A percentile compares a stretch with the other conserved stretches of the same genome.
phyloP scores from a whole-genome alignment of 495 filamentous ascomycete genomes.

The Hypoxylon perforatum region DNA sequence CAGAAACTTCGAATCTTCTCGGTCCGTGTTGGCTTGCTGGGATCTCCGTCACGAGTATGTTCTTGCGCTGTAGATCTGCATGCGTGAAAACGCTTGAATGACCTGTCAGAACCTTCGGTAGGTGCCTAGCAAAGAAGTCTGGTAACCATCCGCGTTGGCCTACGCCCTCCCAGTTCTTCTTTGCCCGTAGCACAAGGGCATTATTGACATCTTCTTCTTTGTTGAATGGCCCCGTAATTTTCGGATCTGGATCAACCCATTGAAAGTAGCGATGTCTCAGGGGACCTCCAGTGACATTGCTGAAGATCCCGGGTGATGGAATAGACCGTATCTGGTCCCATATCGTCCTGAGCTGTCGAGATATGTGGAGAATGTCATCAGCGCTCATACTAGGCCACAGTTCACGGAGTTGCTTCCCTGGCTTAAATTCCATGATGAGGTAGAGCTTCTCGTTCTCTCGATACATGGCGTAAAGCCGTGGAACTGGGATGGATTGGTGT shows the following conservation, averaged over 20 bases:
- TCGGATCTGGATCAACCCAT: slow-evolving; percentile 40
- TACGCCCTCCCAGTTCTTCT: slow-evolving; percentile 23
- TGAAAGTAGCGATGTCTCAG: slow-evolving; percentile 48
- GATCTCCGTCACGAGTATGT: slow-evolving; percentile 44
- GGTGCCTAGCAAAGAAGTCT: slow-evolving; percentile 50
- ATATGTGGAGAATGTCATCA: slow-evolving; percentile 42
- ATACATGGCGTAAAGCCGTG: slow-evolving; percentile 42
- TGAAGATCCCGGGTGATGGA: slow-evolving; percentile 45
- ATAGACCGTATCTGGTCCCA: slow-evolving; percentile 47
- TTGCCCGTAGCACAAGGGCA: slow-evolving; percentile 45
- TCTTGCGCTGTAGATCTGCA: slow-evolving; percentile 48
- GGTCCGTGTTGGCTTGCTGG: neutral
- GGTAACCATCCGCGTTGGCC: slow-evolving; percentile 22
- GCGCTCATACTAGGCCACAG: slow-evolving; percentile 39
- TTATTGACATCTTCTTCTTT: slow-evolving; percentile 46
- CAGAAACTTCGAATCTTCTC: slow-evolving; percentile 47
- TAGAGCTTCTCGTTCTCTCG: slow-evolving; percentile 33
- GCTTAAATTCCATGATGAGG: slow-evolving; percentile 33
- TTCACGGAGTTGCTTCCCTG: slow-evolving; percentile 18
- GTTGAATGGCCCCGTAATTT: slow-evolving; percentile 48
- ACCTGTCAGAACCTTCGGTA: slow-evolving; percentile 43
- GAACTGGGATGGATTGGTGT: slow-evolving; percentile 19
- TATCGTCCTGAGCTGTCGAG: slow-evolving; percentile 37
- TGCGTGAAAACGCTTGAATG: slow-evolving; percentile 50
- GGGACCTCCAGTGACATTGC: slow-evolving; percentile 44